Percentiles rank a stretch among this genome's conserved stretches.
Evolutionary conservation across 1,139 yeast species (phyloP).

Genomic region (Pichia sp.): DNA sequence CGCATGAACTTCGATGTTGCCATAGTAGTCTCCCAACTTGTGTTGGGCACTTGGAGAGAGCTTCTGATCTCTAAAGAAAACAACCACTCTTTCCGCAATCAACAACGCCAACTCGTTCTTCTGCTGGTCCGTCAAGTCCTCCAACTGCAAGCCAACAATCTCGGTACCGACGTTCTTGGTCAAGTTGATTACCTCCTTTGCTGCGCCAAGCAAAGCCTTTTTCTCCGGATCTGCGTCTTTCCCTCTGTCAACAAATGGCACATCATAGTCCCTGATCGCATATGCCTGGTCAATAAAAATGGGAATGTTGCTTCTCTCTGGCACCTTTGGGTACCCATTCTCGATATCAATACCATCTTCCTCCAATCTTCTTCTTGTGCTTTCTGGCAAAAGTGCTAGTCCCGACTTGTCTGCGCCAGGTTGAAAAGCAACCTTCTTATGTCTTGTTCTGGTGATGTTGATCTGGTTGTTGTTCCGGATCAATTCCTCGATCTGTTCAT

Average conservation of each 20-base stretch:
- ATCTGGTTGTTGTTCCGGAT: conserved; percentile 12
- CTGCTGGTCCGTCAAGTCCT: conserved; percentile 46
- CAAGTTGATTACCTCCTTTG: conserved; percentile 44
- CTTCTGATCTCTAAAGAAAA: conserved; percentile 45
- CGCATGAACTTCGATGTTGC: conserved; percentile 46
- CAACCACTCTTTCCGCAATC: conserved; percentile 49
- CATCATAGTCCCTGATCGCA: conserved; percentile 34
- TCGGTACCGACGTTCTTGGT: conserved; percentile 54
- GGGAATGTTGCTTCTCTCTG: conserved; percentile 35
- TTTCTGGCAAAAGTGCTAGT: conserved; percentile 35
- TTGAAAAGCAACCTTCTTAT: conserved; percentile 8
- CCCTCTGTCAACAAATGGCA: conserved; percentile 40
- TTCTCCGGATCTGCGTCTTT: conserved; percentile 50
- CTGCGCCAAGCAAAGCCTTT: conserved; percentile 48
- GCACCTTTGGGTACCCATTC: conserved; percentile 43
- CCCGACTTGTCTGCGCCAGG: conserved; percentile 32
- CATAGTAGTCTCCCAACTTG: conserved; percentile 43
- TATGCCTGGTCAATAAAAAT: conserved; percentile 50
- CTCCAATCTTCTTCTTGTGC: conserved; percentile 35
- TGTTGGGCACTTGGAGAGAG: conserved; percentile 42
- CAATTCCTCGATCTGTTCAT: conserved; percentile 17
- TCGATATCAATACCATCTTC: conserved; percentile 41
- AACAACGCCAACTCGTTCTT: conserved; percentile 50
- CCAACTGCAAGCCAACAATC: conserved; percentile 49
- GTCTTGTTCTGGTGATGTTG: conserved; percentile 13